phyloP scores from a whole-genome alignment of 352 stramenopile species.

The Aphanomyces cochlioides region DNA sequence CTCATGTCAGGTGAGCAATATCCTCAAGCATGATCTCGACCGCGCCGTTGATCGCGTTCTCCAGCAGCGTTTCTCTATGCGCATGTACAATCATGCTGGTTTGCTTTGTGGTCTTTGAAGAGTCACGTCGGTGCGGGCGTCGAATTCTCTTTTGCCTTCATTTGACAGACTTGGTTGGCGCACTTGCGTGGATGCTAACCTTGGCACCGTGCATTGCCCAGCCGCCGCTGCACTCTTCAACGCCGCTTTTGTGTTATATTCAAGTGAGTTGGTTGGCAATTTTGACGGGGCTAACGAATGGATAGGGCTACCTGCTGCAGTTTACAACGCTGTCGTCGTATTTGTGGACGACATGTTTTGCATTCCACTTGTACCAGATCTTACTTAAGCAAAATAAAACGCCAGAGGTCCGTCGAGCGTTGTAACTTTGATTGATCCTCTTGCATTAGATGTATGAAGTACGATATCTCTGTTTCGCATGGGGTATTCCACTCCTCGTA shows the following conservation, averaged over 20 bases:
- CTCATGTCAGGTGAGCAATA: not conserved
- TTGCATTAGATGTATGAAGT: constrained; percentile 53
- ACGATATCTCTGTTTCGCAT: constrained; percentile 64
- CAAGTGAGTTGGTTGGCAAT: constrained; percentile 38
- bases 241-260: constrained; percentile 34
- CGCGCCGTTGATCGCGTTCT: constrained; percentile 42
- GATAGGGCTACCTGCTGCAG: constrained; percentile 56
- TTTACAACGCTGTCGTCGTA: constrained; percentile 68
- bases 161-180: constrained; percentile 45
- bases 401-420: constrained; percentile 33
- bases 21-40: constrained; percentile 27
- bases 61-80: constrained; percentile 43
- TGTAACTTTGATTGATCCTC: not conserved
- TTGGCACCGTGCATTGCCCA: constrained; percentile 37
- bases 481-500: constrained; percentile 44
- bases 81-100: constrained; percentile 48
- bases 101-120: constrained; percentile 58
- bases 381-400: constrained; percentile 46
- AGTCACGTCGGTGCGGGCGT: constrained; percentile 59
- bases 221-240: constrained; percentile 20
- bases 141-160: constrained; percentile 65
- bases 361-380: constrained; percentile 71
- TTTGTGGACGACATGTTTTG: constrained; percentile 71
- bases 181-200: constrained; percentile 54
- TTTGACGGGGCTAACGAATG: not conserved